Base-by-base conservation (phyloP, 2,329 filamentous ascomycete species). In the Aspergillus sp. region DNA sequence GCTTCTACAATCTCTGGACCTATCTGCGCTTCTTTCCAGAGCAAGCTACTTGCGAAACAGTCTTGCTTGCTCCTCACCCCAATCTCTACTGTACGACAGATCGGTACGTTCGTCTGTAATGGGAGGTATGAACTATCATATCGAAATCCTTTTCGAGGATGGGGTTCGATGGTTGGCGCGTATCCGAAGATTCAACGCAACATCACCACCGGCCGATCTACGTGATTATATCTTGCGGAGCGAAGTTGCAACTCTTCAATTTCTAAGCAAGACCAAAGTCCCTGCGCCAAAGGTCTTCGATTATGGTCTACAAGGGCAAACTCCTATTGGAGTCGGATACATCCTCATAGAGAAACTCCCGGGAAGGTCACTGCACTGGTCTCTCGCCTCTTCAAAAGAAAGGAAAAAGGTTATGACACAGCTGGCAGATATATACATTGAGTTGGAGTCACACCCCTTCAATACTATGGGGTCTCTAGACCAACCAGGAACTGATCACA, bases 121-220 rank as follows among this genome's bases (percentile, higher is more conserved):
- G 70, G 74, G 73, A 1, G 72, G 73, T 2, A 74, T 73, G 69
- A 77, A 78, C 55, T 78, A 73, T 57, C 73, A 78, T 53, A 56
- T 75, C 38, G 68, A 74, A 35, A 58, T 79, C 46, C 51, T 45
- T 6, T 79, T 79, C 53, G 66, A 75, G 4, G 75, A 78, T 56
- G 72, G 72, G 38, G 54, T 74, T 22, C 63, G 54, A 43, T 78
- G 75, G 76, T 63, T 78, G 2, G 72, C 73, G 16, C 68, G 75
- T 11, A 69, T 78, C 45, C 72, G 71, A 46, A 68, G 70, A 53
- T 65, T 60, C 51, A 75, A 76, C 50, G 67, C 68, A n/a, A 72
- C 67, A 17, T 73, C 72, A 1, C 73, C 74, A n/a, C 72, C 61
- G 17, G 32, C 52, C 17, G 59, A 62, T n/a, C 44, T 68, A 16